These are phyloP conservation scores for Pichia sp. DNA, from an alignment of 1,139 yeast genomes.

Conservation along the genomic window DNA sequence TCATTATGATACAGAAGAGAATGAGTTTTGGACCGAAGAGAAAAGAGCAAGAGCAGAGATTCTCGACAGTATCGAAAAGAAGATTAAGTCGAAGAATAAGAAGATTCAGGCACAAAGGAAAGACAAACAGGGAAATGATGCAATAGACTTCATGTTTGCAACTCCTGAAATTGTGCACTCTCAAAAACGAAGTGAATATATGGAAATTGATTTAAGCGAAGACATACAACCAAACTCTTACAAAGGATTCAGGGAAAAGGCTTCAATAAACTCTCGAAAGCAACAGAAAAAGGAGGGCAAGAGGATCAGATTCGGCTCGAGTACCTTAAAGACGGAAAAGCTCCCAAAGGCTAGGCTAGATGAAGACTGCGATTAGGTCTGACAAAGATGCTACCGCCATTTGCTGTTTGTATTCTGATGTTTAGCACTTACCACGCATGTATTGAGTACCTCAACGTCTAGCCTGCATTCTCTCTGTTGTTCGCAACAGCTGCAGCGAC, in stretches of 20 bases:
- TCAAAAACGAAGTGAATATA: background rate
- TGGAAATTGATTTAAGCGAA: constrained; percentile 1
- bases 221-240: too few relatives aligned
- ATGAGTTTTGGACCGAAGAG: constrained; percentile 9
- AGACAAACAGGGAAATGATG: background rate
- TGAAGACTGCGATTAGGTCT: background rate
- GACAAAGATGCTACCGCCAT: too few relatives aligned
- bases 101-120: background rate
- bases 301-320: constrained; percentile 6
- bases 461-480: too few relatives aligned
- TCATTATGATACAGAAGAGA: background rate
- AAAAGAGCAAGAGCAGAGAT: constrained; percentile 5
- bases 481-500: background rate
- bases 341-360: constrained; percentile 1
- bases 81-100: background rate
- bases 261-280: too few relatives aligned
- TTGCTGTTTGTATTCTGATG: too few relatives aligned
- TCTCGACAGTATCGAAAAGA: background rate
- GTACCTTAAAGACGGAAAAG: constrained; percentile 4
- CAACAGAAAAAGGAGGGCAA: background rate
- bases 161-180: constrained; percentile 10
- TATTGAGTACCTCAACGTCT: too few relatives aligned
- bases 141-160: constrained; percentile 19
- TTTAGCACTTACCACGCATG: too few relatives aligned
- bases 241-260: too few relatives aligned